Conservation (phyloP, 2,329 filamentous ascomycete genomes). For the Aspergillus japonicus region DNA sequence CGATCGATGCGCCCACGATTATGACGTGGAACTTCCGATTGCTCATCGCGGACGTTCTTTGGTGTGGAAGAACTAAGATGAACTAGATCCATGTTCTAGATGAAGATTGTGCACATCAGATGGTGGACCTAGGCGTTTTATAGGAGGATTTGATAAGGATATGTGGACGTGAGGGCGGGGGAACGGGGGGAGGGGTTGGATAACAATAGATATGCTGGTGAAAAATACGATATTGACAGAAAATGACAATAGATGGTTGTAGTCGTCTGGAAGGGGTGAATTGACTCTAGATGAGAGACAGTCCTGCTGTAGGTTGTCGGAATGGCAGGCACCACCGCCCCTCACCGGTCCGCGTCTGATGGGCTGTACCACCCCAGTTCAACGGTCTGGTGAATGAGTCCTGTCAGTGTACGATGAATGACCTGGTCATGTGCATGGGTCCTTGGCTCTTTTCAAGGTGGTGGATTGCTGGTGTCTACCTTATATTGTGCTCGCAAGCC, state of each 20-base stretch:
- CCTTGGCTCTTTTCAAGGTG: neutral
- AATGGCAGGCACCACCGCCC: constrained; percentile 3
- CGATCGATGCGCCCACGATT: constrained; percentile 1
- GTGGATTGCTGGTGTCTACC: no score
- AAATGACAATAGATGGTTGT: neutral
- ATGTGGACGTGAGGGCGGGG: neutral
- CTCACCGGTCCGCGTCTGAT: neutral
- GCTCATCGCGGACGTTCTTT: neutral
- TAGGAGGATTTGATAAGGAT: neutral
- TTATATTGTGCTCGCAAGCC: neutral
- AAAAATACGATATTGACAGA: neutral
- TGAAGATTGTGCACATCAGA: neutral
- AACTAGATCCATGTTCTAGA: neutral
- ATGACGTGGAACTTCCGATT: constrained; percentile 1
- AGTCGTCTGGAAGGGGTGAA: neutral
- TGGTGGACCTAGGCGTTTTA: neutral
- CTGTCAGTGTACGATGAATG: neutral
- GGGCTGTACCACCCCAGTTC: neutral
- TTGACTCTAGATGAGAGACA: neutral
- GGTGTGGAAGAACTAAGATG: neutral
- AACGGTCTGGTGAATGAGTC: neutral
- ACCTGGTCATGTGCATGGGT: neutral
- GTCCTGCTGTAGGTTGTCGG: neutral
- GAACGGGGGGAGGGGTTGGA: no score
- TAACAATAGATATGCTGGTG: neutral